Conservation (phyloP, 2,329 filamentous ascomycete genomes). For the Cladosporium austrohemisphaericum region DNA sequence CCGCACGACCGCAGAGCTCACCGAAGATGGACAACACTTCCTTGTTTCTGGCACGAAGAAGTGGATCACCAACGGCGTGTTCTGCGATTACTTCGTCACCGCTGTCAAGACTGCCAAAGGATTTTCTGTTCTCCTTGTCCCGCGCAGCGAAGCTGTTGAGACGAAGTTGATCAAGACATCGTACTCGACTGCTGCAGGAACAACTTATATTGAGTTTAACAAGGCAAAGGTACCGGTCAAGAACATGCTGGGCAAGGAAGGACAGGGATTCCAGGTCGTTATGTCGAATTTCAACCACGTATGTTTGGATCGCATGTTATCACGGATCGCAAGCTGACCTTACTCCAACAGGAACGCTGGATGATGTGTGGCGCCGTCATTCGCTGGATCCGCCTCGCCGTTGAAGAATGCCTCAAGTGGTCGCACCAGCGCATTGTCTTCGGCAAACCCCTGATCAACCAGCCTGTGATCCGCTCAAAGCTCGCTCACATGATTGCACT, state of each 20-base stretch:
- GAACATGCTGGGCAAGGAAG: slow-evolving; percentile 74
- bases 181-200: slow-evolving; percentile 75
- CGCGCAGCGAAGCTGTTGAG: slow-evolving; percentile 69
- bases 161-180: slow-evolving; percentile 75
- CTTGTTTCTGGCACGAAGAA: slow-evolving; percentile 72
- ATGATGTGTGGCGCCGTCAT: slow-evolving; percentile 52
- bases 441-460: slow-evolving; percentile 74
- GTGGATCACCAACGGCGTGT: slow-evolving; percentile 81
- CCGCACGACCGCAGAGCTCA: slow-evolving; percentile 73
- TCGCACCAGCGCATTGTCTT: slow-evolving; percentile 82
- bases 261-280: slow-evolving; percentile 64
- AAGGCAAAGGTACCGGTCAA: slow-evolving; percentile 80
- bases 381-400: slow-evolving; percentile 63
- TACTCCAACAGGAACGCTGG: slow-evolving; percentile 30
- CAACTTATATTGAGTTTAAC: slow-evolving; percentile 76
- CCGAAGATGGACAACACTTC: slow-evolving; percentile 69
- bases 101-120: slow-evolving; percentile 76
- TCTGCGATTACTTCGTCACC: slow-evolving; percentile 77
- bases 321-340: neutral
- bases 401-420: slow-evolving; percentile 87
- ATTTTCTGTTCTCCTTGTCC: slow-evolving; percentile 72
- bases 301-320: too few species aligned
- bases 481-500: slow-evolving; percentile 84
- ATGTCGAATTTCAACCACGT: slow-evolving; percentile 79
- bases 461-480: slow-evolving; percentile 79